Evolutionary conservation across 176 grass and related monocot genomes (phyloP), one percentile per base, ranked within the genome.

Genomic region (Thalia dealbata): DNA sequence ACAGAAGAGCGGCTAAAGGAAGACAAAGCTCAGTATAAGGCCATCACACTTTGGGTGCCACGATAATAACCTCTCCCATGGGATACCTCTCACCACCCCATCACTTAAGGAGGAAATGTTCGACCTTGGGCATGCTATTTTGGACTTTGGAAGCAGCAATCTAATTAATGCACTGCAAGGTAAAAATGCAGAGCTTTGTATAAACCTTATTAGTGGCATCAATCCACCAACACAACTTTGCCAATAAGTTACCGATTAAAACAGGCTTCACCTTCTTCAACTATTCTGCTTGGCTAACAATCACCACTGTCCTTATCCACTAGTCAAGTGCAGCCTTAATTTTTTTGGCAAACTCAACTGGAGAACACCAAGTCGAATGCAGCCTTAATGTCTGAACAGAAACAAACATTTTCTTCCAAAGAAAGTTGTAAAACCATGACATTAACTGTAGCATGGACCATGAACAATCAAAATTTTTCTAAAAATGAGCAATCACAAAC

Each of bases 31-130:
- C 63, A 67, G 41, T 77, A 62, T 77, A 23, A 41, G 75, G 62
- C 62, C 62, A 67, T 67, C 75, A 67, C 75, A 77, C 44, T 24
- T 18, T 74, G 61, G 54, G 75, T 67, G 75, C 75, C 75, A 77
- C 46, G 16, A 56, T 38, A 50, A 66, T 4, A 77, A 77, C 75
- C 75, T 68, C 62, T 77, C 75, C 62, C 28, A 27, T 77, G 75
- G 75, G 67, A 77, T 77, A 77, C 75, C 75, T 54, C 18, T 25
- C 75, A n/a, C n/a, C 46, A 77, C 75, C 62, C 62, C 75, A 54
- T 77, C 6, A 26, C 62, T 67, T 35, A 77, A 67, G 75, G 46
- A 45, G 48, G 28, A 77, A 64, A 62, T 28, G 61, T 46, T 77
- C 62, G 48, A 62, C 75, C 75, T 66, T 52, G 75, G 75, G 75